Base-by-base conservation (phyloP, 768 basidiomycete genomes). In the Hypholoma fasciculare region DNA sequence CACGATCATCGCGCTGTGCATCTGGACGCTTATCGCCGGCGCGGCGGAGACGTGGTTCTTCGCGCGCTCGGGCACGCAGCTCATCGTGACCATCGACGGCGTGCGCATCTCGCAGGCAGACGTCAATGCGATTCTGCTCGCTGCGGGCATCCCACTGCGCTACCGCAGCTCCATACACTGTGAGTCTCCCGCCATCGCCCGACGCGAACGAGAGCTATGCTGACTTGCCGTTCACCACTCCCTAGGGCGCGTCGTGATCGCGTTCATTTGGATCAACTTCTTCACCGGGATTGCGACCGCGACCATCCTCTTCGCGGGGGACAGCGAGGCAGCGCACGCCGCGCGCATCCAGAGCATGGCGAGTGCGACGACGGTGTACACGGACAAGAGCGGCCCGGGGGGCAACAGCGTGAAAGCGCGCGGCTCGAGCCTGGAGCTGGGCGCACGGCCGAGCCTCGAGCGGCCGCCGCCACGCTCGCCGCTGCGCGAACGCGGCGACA, bases 41-140 rank as follows among this genome's bases (percentile, higher is more conserved):
- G 39, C 38, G 6, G 51, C 51, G 26, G 51, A 52, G 20, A 42
- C 51, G 11, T 52, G 51, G 51, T 42, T 39, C 51, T 52, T 40
- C 23, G 51, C 51, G 19, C 51, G 51, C 16, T 23, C 19, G 9
- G 51, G 51, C 13, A 14, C 26, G 16, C 38, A 42, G 23, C 4
- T 52, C 38, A 27, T 27, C 6, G 51, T 52, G 19, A 20, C 51
- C 16, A 23, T 42, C 38, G 23, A 52, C 20, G 26, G 26, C 23
- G 39, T 52, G 7, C 51, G 26, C 20, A 20, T 52, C 14, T 39
- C 51, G 11, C 51, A 52, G 26, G 17, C 38, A 4, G 51, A 39
- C 12, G 14, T 52, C 8, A 26, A 52, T 7, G 39, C 37, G 0
- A 26, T 52, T 17, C 37, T 52, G 11, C 19, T 6, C 6, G 51